These are phyloP conservation scores for Nigrospora sphaerica DNA, from an alignment of 2,329 filamentous ascomycete species.

Conservation along the genomic window DNA sequence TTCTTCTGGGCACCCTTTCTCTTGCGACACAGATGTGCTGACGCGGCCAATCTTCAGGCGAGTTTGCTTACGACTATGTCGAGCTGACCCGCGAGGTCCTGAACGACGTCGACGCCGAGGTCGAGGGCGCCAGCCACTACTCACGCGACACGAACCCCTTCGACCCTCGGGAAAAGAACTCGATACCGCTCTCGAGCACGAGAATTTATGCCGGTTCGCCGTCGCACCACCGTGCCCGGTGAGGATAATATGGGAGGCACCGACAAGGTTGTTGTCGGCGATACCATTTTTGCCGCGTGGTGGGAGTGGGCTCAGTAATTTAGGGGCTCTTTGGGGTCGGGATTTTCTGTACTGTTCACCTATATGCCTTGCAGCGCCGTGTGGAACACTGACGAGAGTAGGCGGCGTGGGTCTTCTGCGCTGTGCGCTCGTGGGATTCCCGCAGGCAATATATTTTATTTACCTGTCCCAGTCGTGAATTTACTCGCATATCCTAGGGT, in stretches of 20 bases:
- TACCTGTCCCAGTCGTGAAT: no score
- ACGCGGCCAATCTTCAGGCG: constrained; percentile 20
- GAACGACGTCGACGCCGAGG: constrained; percentile 38
- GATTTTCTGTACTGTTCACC: no score
- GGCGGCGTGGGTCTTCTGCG: no score
- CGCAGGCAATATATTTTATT: no score
- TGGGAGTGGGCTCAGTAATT: no score
- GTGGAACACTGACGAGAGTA: no score
- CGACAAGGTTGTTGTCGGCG: not conserved
- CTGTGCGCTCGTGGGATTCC: no score
- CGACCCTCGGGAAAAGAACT: constrained; percentile 40
- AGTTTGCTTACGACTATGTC: constrained; percentile 94
- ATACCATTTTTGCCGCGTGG: not conserved
- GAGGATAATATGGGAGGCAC: not conserved
- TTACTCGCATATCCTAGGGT: no score
- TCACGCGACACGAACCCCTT: constrained; percentile 30
- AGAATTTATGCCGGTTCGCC: constrained; percentile 31
- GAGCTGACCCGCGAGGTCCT: constrained; percentile 54
- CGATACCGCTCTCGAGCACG: constrained; percentile 38
- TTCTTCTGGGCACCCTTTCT: no score
- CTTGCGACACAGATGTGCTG: no score
- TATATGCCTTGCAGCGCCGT: no score
- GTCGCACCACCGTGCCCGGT: constrained; percentile 14
- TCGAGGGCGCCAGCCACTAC: constrained; percentile 29
- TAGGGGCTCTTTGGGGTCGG: no score